phyloP scores from a whole-genome alignment of 345 rosid genomes.

The Arabidopsis thaliana region DNA sequence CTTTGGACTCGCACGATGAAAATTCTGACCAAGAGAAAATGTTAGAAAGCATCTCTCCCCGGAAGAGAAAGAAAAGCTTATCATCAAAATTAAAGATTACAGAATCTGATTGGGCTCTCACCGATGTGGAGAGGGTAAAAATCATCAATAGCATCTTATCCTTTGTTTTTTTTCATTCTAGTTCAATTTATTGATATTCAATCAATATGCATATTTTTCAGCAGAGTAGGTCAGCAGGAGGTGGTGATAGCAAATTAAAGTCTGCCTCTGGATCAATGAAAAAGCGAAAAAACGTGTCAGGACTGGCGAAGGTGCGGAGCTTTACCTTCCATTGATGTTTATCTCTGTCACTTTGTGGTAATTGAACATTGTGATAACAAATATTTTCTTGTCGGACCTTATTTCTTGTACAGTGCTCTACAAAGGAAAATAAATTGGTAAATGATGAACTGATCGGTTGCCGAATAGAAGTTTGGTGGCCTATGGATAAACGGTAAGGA shows the following conservation, averaged over 20 bases:
- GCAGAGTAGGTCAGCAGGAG: constrained; percentile 49
- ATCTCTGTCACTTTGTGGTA: constrained; percentile 21
- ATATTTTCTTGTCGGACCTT: constrained; percentile 26
- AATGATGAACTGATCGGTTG: constrained; percentile 80
- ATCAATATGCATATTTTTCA: constrained; percentile 24
- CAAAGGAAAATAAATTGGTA: constrained; percentile 56
- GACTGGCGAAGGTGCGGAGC: constrained; percentile 72
- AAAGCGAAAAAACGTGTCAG: constrained; percentile 71
- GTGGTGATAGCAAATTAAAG: constrained; percentile 50
- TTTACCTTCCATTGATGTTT: constrained; percentile 17
- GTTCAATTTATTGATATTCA: constrained; percentile 15
- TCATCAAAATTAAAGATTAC: constrained; percentile 52
- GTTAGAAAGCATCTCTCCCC: constrained; percentile 50
- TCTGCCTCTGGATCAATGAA: constrained; percentile 64
- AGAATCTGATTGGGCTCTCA: constrained; percentile 50
- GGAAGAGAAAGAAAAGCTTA: constrained; percentile 49
- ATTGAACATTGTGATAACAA: constrained; percentile 15
- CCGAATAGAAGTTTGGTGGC: constrained; percentile 98
- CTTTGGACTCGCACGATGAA: constrained; percentile 50
- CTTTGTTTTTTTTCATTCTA: constrained; percentile 1
- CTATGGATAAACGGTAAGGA: constrained; percentile 95
- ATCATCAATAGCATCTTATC: neutral
- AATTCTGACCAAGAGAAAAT: constrained; percentile 37
- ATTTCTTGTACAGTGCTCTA: constrained; percentile 63
- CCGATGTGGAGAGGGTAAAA: constrained; percentile 64